Conservation (phyloP, 2,329 filamentous ascomycete genomes). For the Fusarium oxysporum region DNA sequence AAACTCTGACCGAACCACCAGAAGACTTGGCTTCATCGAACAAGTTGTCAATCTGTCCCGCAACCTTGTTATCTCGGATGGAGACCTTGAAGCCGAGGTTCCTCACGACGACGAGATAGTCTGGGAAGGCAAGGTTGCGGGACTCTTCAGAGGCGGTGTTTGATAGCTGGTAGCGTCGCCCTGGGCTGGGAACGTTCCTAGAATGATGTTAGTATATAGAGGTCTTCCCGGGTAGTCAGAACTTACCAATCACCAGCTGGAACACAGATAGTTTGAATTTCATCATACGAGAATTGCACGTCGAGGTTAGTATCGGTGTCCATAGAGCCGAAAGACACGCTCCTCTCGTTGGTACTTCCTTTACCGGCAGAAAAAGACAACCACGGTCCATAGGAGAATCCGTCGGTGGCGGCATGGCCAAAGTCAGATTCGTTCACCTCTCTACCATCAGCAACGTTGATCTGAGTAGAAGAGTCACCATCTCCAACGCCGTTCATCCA, state of each 20-base stretch:
- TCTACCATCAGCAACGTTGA: slow-evolving; percentile 25
- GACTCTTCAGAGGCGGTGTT: slow-evolving; percentile 27
- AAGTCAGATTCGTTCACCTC: slow-evolving; percentile 31
- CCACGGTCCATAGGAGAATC: slow-evolving; percentile 33
- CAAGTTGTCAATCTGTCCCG: slow-evolving; percentile 8
- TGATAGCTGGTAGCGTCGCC: slow-evolving; percentile 23
- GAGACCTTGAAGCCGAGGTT: slow-evolving; percentile 34
- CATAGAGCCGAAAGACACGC: slow-evolving; percentile 9
- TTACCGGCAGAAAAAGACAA: slow-evolving; percentile 15
- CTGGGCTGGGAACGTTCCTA: slow-evolving; percentile 37
- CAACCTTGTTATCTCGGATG: slow-evolving; percentile 7
- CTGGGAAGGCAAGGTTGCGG: slow-evolving; percentile 34
- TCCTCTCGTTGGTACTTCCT: slow-evolving; percentile 9
- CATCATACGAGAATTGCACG: slow-evolving; percentile 35
- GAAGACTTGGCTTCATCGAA: slow-evolving; percentile 20
- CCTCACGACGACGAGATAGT: slow-evolving; percentile 31
- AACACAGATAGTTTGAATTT: slow-evolving; percentile 29
- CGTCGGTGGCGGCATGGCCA: slow-evolving; percentile 28
- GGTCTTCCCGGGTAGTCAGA: rapidly evolving
- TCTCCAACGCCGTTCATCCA: slow-evolving; percentile 37
- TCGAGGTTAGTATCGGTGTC: slow-evolving; percentile 28
- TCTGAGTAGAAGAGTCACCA: slow-evolving; percentile 20
- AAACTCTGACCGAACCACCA: slow-evolving; percentile 25
- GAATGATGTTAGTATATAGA: background rate
- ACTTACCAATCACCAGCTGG: slow-evolving; percentile 29